Conservation (phyloP, 2,329 filamentous ascomycete genomes). For the Fusarium sterilihyphosum region DNA sequence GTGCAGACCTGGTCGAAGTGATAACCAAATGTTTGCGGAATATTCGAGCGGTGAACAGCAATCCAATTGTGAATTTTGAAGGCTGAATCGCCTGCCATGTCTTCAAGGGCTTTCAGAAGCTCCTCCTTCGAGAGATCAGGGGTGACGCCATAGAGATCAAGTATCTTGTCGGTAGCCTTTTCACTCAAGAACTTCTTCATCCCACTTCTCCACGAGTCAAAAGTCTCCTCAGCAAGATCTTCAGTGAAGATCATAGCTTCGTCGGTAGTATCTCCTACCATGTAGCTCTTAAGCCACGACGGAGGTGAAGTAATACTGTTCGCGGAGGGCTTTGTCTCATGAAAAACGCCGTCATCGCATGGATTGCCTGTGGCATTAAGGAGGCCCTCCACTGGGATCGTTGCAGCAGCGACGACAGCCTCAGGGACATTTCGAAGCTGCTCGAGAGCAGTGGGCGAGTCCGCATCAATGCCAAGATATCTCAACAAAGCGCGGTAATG, state of each 20-base stretch:
- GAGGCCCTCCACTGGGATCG: conserved; percentile 11
- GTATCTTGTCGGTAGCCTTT: not conserved
- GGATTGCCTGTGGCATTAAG: conserved; percentile 23
- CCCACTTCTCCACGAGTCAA: not conserved
- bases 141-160: conserved; percentile 11
- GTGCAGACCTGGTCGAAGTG: conserved; percentile 29
- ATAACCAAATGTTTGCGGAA: conserved; percentile 19
- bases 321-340: not conserved
- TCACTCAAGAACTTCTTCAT: not conserved
- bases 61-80: conserved; percentile 29
- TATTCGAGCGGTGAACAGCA: not conserved
- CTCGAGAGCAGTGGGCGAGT: conserved; percentile 5
- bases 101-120: conserved; percentile 1
- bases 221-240: not conserved
- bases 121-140: not conserved
- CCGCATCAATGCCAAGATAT: conserved; percentile 15
- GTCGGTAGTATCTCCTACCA: conserved; percentile 21
- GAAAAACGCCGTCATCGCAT: conserved; percentile 21
- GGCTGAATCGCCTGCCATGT: conserved; percentile 9
- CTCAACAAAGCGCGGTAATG: conserved; percentile 14
- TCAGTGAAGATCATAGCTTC: conserved; percentile 25
- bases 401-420: conserved; percentile 5
- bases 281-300: conserved; percentile 17
- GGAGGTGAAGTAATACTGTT: conserved; percentile 8
- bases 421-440: conserved; percentile 15